These are phyloP conservation scores for Antarctomyces pellizariae DNA, from an alignment of 495 filamentous ascomycete genomes.

Conservation along the genomic window DNA sequence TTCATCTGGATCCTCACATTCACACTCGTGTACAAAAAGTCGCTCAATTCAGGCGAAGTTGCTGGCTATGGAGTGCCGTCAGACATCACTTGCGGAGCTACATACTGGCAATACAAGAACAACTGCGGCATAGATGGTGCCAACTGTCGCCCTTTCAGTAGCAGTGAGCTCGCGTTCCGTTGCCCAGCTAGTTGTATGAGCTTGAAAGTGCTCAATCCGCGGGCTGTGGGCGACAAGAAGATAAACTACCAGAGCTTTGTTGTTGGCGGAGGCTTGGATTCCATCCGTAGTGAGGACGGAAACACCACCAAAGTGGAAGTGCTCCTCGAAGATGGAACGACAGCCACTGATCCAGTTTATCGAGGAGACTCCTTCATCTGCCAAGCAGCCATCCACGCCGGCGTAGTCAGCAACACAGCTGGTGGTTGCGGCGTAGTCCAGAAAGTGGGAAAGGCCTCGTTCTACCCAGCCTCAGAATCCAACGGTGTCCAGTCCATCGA, in stretches of 20 bases:
- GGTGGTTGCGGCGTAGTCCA: slow-evolving; percentile 60
- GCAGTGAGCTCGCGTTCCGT: slow-evolving; percentile 44
- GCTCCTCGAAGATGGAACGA: slow-evolving; percentile 1
- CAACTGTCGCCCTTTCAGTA: slow-evolving; percentile 57
- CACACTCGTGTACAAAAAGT: slow-evolving; percentile 37
- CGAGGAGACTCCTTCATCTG: slow-evolving; percentile 71
- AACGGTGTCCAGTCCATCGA: slow-evolving; percentile 42
- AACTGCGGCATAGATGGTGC: slow-evolving; percentile 59
- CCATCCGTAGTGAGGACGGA: slow-evolving; percentile 25
- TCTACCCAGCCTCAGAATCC: slow-evolving; percentile 31
- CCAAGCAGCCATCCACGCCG: slow-evolving; percentile 56
- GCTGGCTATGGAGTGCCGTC: slow-evolving; percentile 41
- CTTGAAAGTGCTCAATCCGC: slow-evolving; percentile 40
- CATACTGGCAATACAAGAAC: slow-evolving; percentile 44
- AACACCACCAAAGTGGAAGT: slow-evolving; percentile 14
- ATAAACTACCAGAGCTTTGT: slow-evolving; percentile 48
- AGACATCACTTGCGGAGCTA: slow-evolving; percentile 40
- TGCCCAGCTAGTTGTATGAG: slow-evolving; percentile 57
- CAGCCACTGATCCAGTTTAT: slow-evolving; percentile 34
- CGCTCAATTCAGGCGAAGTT: slow-evolving; percentile 38
- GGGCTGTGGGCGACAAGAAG: slow-evolving; percentile 50
- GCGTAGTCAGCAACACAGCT: slow-evolving; percentile 36
- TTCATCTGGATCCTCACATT: slow-evolving; percentile 52
- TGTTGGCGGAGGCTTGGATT: slow-evolving; percentile 56
- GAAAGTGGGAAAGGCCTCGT: slow-evolving; percentile 39